Base-by-base conservation (phyloP, 1,284 basidiomycete species). In the Neotropicomus parvogracilis region DNA sequence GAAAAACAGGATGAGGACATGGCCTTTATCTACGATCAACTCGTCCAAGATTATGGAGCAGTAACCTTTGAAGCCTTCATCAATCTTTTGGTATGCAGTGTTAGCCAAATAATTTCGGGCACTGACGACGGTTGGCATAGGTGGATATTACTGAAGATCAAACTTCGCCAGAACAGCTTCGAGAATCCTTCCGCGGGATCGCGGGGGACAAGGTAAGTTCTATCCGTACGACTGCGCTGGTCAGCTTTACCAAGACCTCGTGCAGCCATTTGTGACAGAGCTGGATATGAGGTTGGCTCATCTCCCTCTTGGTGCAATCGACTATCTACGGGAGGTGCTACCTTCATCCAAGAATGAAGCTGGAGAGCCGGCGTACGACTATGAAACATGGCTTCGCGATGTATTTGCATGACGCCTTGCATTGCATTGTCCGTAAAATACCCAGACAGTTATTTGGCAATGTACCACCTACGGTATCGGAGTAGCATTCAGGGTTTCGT, bases 61-160 rank as follows among this genome's bases (percentile, higher is more conserved):
- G 84, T 98, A 31, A 91, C 85, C 0, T 98, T 91, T 64, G 91
- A 97, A 65, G 92, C 94, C 1, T 98, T 97, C 69, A 90, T 97
- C 58, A 91, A 93, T 54, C 85, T 97, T 54, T 70, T 99, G 67
- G 94, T 92, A 64, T 46, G 78, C 51, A 24, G 21, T 24, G 11
- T 6, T 27, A n/a, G 24, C 27, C 36, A 29, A 20, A 37, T 50
- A 28, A 29, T 3, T 36, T 50, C 10, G 50, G 12, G 49, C 40
- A 43, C 43, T 43, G 31, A 53, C 36, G 34, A 37, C 16, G 54
- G 7, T 46, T 26, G 41, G 33, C 20, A 4, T 32, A 94, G 91
- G 88, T 95, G 40, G 91, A 95, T 40, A 95, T 97, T 56, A 95
- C 85, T 26, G 92, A 98, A 72, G 97, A 98, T 64, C 92, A 95